These are phyloP conservation scores for Candolleomyces aberdarensis DNA, from an alignment of 768 basidiomycete genomes.

Conservation along the genomic window DNA sequence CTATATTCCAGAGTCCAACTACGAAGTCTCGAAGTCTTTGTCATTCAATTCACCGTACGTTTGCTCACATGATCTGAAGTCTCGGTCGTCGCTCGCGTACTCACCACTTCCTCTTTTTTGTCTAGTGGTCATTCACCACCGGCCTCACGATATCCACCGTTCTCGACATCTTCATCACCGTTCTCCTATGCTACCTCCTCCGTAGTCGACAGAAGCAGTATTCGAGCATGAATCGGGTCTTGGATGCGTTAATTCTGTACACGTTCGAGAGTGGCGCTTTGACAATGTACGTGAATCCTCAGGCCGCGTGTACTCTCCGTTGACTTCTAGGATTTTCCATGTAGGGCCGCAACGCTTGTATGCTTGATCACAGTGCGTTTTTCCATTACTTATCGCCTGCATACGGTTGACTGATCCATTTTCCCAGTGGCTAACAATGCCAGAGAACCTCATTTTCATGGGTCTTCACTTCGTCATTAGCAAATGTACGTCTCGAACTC, in stretches of 20 bases:
- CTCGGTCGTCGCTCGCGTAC: background rate
- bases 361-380: slow-evolving; percentile 46
- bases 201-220: slow-evolving; percentile 34
- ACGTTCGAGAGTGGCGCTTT: slow-evolving; percentile 51
- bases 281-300: slow-evolving; percentile 20
- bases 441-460: slow-evolving; percentile 43
- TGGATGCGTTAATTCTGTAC: slow-evolving; percentile 46
- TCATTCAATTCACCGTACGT: slow-evolving; percentile 4
- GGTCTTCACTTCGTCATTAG: slow-evolving; percentile 48
- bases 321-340: too few species aligned
- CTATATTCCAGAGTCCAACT: slow-evolving; percentile 19
- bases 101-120: background rate
- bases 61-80: background rate
- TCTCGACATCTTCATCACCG: slow-evolving; percentile 49
- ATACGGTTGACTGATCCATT: background rate
- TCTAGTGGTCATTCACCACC: slow-evolving; percentile 52
- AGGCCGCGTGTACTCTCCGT: too few species aligned
- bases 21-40: slow-evolving; percentile 15
- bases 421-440: slow-evolving; percentile 43
- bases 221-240: slow-evolving; percentile 42
- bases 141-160: slow-evolving; percentile 48
- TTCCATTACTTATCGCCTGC: background rate
- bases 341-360: slow-evolving; percentile 41
- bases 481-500: slow-evolving; percentile 30
- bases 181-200: slow-evolving; percentile 40